Evolutionary conservation across 2,329 filamentous ascomycete genomes (phyloP).

Genomic region (Pseudopyricularia javanii): DNA sequence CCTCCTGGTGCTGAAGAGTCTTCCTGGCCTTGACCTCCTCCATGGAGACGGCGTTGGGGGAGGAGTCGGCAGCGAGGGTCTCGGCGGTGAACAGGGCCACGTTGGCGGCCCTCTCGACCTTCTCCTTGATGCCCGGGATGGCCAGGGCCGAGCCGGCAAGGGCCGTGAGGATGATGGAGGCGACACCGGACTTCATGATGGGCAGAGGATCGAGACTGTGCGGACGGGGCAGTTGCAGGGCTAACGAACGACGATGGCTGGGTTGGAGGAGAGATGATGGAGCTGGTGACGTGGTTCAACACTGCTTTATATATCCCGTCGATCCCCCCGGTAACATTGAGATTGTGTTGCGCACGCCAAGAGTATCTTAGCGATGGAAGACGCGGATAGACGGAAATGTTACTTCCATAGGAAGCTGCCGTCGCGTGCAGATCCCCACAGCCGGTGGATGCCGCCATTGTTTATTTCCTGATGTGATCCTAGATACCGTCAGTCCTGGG

Average conservation of each 20-base stretch:
- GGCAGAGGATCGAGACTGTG: neutral
- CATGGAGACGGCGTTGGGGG: neutral
- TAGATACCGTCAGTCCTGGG: neutral
- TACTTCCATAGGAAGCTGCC: neutral
- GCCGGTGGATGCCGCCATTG: neutral
- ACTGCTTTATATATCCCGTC: neutral
- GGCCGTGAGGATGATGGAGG: neutral
- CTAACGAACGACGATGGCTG: neutral
- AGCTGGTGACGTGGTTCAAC: neutral
- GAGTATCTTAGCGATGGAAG: neutral
- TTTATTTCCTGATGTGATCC: neutral
- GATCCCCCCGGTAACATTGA: neutral
- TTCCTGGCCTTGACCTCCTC: neutral
- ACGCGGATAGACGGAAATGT: neutral
- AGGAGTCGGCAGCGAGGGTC: neutral
- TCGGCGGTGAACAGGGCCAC: neutral
- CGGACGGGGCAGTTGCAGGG: neutral
- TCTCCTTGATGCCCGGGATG: neutral
- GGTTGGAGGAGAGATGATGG: neutral
- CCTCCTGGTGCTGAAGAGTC: neutral
- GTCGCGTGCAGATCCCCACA: neutral
- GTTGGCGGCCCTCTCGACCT: neutral
- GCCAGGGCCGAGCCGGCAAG: neutral
- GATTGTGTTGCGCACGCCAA: neutral
- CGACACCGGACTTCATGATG: neutral